A percentile compares a stretch with the other conserved stretches of the same genome.
Conservation (phyloP, 2,329 filamentous ascomycete species). For the Aureobasidium mangrovei region DNA sequence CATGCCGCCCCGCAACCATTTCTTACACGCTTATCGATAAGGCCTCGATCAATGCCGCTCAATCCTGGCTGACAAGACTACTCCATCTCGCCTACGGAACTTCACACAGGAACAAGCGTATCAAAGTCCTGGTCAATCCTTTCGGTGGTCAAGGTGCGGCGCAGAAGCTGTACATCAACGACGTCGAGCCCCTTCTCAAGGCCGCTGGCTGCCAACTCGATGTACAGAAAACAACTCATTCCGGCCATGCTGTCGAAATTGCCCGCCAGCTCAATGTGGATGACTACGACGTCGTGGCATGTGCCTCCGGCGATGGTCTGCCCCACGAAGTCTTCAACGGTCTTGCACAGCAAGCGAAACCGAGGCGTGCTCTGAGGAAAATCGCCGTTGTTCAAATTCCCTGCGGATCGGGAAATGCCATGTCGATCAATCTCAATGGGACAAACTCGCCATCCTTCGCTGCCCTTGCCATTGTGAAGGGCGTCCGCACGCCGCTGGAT, state of each 20-base stretch:
- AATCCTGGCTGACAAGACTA: slow-evolving; percentile 56
- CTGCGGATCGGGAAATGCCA: slow-evolving; percentile 87
- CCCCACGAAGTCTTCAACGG: slow-evolving; percentile 95
- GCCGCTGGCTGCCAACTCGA: slow-evolving; percentile 73
- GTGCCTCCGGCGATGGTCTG: slow-evolving; percentile 86
- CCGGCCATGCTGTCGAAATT: slow-evolving; percentile 72
- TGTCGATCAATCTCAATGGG: slow-evolving; percentile 83
- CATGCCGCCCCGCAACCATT: slow-evolving; percentile 53
- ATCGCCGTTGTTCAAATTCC: slow-evolving; percentile 81
- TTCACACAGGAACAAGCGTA: slow-evolving; percentile 61
- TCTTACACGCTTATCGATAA: slow-evolving; percentile 50
- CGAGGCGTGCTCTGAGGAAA: slow-evolving; percentile 61
- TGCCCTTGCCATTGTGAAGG: slow-evolving; percentile 79
- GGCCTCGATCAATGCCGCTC: slow-evolving; percentile 40
- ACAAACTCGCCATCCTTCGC: slow-evolving; percentile 66
- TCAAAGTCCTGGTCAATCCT: slow-evolving; percentile 86
- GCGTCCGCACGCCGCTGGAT: slow-evolving; percentile 73
- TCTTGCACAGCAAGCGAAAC: slow-evolving; percentile 66
- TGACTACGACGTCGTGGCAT: slow-evolving; percentile 74
- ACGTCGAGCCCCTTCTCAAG: slow-evolving; percentile 73
- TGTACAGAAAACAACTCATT: slow-evolving; percentile 59
- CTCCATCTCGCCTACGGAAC: slow-evolving; percentile 61
- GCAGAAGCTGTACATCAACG: slow-evolving; percentile 59
- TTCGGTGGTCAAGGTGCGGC: slow-evolving; percentile 77
- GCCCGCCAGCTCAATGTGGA: slow-evolving; percentile 67